Evolutionary conservation across 306 rosid species (phyloP).

Genomic region (Ormosia emarginata): DNA sequence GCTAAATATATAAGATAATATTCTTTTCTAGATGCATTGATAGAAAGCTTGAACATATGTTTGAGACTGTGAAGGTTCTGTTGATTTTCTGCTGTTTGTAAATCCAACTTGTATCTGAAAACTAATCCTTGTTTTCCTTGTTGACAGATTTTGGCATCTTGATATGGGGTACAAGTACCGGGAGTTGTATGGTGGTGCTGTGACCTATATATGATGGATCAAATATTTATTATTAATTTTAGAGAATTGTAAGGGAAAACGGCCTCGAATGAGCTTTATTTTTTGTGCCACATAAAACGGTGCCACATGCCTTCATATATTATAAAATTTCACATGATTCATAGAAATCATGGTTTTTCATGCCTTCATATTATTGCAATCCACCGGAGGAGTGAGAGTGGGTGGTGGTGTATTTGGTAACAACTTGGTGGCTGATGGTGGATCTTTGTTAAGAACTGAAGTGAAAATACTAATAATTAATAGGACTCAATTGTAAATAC

Average conservation of each 20-base stretch:
- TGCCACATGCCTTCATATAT: conserved; percentile 3
- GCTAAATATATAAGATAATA: neutral
- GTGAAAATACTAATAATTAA: no score
- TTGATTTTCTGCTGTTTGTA: neutral
- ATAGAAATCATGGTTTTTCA: neutral
- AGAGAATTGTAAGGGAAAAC: neutral
- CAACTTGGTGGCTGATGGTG: no score
- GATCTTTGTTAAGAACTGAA: no score
- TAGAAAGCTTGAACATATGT: neutral
- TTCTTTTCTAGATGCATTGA: neutral
- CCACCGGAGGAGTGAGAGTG: no score
- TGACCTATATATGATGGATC: neutral
- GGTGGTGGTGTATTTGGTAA: no score
- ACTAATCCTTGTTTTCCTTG: conserved; percentile 6
- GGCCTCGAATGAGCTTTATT: neutral
- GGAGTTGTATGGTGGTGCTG: conserved; percentile 11
- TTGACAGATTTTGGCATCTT: conserved; percentile 29
- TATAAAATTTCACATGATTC: neutral
- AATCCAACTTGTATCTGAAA: neutral
- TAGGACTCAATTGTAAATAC: no score
- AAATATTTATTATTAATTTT: neutral
- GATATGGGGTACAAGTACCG: neutral
- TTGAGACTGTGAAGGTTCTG: neutral
- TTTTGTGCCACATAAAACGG: neutral
- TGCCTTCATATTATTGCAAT: conserved; percentile 9